Percentiles rank a stretch among this genome's conserved stretches.
Conservation (phyloP, 192 early-diverging fungal genomes). For the Coemansia sp. region DNA sequence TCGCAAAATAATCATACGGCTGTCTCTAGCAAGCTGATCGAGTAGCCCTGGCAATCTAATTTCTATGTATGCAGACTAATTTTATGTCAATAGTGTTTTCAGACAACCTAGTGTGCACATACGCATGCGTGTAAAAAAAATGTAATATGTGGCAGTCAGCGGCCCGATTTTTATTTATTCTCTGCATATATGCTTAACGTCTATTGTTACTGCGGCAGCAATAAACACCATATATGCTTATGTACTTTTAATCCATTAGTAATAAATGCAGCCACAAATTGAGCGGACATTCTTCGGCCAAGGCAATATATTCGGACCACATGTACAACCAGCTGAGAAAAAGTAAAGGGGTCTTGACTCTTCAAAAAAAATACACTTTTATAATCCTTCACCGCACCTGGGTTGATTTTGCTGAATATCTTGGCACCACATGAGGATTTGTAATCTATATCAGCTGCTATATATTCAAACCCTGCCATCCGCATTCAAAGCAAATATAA, state of each 20-base stretch:
- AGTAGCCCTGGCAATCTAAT: no score
- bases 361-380: background rate
- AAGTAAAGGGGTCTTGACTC: background rate
- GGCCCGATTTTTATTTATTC: background rate
- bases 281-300: background rate
- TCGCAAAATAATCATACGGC: no score
- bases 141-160: background rate
- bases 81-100: background rate
- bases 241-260: background rate
- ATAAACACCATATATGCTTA: background rate
- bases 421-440: slow-evolving; percentile 5
- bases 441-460: background rate
- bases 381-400: background rate
- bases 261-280: slow-evolving; percentile 5
- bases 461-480: background rate
- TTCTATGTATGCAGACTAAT: background rate
- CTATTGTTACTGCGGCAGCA: background rate
- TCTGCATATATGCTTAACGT: background rate
- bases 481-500: background rate
- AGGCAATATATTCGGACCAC: background rate
- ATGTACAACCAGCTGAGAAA: slow-evolving; percentile 1
- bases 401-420: background rate
- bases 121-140: background rate
- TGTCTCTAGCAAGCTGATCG: no score
- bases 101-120: background rate